A percentile compares a stretch with the other conserved stretches of the same genome.
Evolutionary conservation across 768 basidiomycete species (phyloP).

Genomic region (Hysterangium stoloniferum): DNA sequence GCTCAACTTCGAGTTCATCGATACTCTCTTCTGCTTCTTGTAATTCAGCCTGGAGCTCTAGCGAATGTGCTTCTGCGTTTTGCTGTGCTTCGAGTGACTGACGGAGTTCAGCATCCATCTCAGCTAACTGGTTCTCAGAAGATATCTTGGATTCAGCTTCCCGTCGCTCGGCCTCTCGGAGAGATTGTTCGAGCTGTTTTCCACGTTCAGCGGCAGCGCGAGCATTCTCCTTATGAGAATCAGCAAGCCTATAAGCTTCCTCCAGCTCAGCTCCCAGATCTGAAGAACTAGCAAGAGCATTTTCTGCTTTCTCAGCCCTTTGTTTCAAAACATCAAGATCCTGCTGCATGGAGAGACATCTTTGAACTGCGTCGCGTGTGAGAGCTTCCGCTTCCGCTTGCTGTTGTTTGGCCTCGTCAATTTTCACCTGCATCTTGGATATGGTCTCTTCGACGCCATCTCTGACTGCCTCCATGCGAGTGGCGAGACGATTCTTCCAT

Average conservation of each 20-base stretch:
- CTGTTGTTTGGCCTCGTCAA: constrained; percentile 41
- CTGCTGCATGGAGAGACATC: constrained; percentile 43
- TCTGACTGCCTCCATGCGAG: constrained; percentile 67
- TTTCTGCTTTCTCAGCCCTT: constrained; percentile 58
- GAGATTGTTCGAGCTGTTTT: constrained; percentile 48
- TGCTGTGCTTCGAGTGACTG: constrained; percentile 27
- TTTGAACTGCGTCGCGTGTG: too few relatives aligned
- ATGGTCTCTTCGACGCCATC: constrained; percentile 61
- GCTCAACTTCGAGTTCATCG: constrained; percentile 48
- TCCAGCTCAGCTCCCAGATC: constrained; percentile 63
- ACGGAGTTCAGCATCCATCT: constrained; percentile 16
- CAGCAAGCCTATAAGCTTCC: constrained; percentile 50
- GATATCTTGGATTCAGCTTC: constrained; percentile 38
- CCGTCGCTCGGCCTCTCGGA: constrained; percentile 39
- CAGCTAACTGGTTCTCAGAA: constrained; percentile 23
- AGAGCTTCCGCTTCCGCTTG: constrained; percentile 29
- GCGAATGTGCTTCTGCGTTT: constrained; percentile 40
- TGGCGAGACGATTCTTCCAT: constrained; percentile 63
- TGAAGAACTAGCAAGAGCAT: constrained; percentile 50
- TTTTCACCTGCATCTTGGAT: constrained; percentile 50
- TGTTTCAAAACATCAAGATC: constrained; percentile 3
- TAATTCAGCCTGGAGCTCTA: constrained; percentile 58
- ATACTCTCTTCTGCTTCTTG: constrained; percentile 42
- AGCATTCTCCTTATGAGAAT: constrained; percentile 43
- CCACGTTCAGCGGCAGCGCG: constrained; percentile 42